phyloP scores from a whole-genome alignment of 306 rosid genomes.

The Medicago truncatula region MtrunA17r5.0-ANR NC_053048.1:50298001-50298500 shows the following conservation, averaged over 20 bases:
- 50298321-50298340: slow-evolving; percentile 22
- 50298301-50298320: slow-evolving; percentile 11
- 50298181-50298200: slow-evolving; percentile 60
- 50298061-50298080: slow-evolving; percentile 36
- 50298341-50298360: slow-evolving; percentile 3
- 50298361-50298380: slow-evolving; percentile 33
- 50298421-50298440: slow-evolving; percentile 59
- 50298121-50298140: slow-evolving; percentile 80
- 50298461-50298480: slow-evolving; percentile 69
- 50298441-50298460: slow-evolving; percentile 78
- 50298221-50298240: slow-evolving; percentile 64
- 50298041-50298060: slow-evolving; percentile 28
- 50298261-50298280: slow-evolving; percentile 18
- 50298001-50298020: slow-evolving; percentile 20
- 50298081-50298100: slow-evolving; percentile 41
- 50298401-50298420: slow-evolving; percentile 65
- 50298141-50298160: slow-evolving; percentile 76
- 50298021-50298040: slow-evolving; percentile 1
- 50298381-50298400: slow-evolving; percentile 47
- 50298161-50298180: slow-evolving; percentile 89
- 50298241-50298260: slow-evolving; percentile 22
- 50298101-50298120: slow-evolving; percentile 77
- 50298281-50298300: not conserved
- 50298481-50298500: slow-evolving; percentile 48
- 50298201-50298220: slow-evolving; percentile 82